A percentile compares a stretch with the other conserved stretches of the same genome.
Evolutionary conservation across 257 asterid species (phyloP).

Genomic region (Nicotiana tomentosiformis): DNA sequence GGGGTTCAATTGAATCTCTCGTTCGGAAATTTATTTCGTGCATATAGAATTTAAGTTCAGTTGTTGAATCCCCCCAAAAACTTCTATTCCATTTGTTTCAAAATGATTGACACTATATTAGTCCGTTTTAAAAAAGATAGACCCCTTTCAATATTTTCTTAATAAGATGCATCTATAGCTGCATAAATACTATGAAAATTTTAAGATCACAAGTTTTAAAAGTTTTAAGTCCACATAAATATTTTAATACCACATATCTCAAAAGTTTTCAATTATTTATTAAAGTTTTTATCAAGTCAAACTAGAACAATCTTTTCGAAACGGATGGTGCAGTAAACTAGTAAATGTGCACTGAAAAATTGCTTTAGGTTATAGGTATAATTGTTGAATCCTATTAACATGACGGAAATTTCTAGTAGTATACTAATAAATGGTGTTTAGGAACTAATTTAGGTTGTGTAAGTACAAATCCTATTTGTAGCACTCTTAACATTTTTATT

Average conservation of each 20-base stretch:
- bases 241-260: no score
- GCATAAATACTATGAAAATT: no score
- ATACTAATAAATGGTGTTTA: background rate
- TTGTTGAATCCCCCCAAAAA: background rate
- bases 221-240: no score
- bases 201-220: no score
- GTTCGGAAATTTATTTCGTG: background rate
- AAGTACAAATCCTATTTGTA: background rate
- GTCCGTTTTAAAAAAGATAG: no score
- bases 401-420: background rate
- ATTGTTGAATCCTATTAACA: background rate
- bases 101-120: background rate
- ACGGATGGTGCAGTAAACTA: no score
- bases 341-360: background rate
- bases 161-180: no score
- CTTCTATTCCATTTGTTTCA: no score
- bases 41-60: background rate
- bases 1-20: background rate
- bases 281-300: no score
- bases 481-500: background rate
- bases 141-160: no score
- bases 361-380: background rate
- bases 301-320: no score
- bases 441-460: background rate
- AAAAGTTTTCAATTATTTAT: no score